Base-by-base conservation (phyloP, 306 rosid genomes). In the Carpinus fangiana region DNA sequence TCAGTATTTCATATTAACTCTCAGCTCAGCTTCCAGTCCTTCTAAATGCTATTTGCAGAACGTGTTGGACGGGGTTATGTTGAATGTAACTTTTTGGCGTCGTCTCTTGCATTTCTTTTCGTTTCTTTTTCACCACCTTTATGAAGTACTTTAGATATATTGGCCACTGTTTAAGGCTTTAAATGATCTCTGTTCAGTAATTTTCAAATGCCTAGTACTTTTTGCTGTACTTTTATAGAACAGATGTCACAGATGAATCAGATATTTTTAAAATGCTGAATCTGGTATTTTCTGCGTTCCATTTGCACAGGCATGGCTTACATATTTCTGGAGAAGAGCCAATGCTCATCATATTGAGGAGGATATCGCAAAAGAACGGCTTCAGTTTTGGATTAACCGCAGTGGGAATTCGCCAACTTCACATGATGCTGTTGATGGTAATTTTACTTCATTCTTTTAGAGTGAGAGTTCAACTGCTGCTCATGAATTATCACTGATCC, bases 281-380 rank as follows among this genome's bases (percentile, higher is more conserved):
- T 72, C 57, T 70, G 70, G 73, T 69, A 17, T 57, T 7, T 41
- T 66, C 16, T 2, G 53, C 34, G 50, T 67, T 67, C 55, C 65
- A 56, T 65, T 48, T 20, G 21, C 36, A 78, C 90, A 95, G 98
- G 98, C 98, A 51, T 95, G 98, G 98, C 93, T 95, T 76, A 91
- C 98, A 72, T 95, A 91, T 82, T 95, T 92, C 78, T 95, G 98
- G 98, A 91, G 96, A 85, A 92, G 98, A 87, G 98, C 98, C 80
- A 83, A 95, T 84, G 96, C 81, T 79, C 90, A 91, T 76, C 90
- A 91, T 55, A 90, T 92, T 81, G 98, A 95, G 86, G 91, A 83
- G 84, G 83, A 86, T 81, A 84, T 85, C 56, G 96, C 98, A 64
- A 89, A 88, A 77, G 98, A 92, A 86, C 95, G 93, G 50, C 95